phyloP scores from a whole-genome alignment of 768 basidiomycete species.

The Tephrocybe sp. region DNA sequence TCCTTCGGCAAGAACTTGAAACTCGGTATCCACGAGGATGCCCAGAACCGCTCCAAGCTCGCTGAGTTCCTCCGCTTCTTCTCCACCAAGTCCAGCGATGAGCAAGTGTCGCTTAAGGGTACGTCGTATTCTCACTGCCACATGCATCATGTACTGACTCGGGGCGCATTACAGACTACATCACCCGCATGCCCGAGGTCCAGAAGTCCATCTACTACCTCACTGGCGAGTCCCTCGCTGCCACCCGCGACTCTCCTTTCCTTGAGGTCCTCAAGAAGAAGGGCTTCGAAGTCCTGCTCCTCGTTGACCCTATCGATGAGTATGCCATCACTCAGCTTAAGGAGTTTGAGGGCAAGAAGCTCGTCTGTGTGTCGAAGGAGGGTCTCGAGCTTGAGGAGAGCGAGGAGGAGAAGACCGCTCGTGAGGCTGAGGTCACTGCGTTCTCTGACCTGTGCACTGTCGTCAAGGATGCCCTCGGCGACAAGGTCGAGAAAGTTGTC shows the following conservation, averaged over 20 bases:
- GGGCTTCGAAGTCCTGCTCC: slow-evolving; percentile 96
- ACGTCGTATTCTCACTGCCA: slow-evolving; percentile 5
- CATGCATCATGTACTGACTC: background rate
- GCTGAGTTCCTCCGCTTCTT: slow-evolving; percentile 99
- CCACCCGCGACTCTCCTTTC: slow-evolving; percentile 95
- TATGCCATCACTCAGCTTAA: slow-evolving; percentile 98
- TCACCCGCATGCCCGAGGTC: slow-evolving; percentile 98
- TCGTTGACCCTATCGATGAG: slow-evolving; percentile 98
- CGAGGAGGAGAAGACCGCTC: slow-evolving; percentile 91
- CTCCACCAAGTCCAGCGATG: slow-evolving; percentile 92
- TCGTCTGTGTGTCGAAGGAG: slow-evolving; percentile 98
- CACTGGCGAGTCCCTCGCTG: slow-evolving; percentile 94
- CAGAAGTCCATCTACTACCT: slow-evolving; percentile 99
- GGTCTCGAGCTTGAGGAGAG: slow-evolving; percentile 99
- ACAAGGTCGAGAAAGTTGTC: slow-evolving; percentile 99
- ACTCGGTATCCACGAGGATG: slow-evolving; percentile 98
- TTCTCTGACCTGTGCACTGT: slow-evolving; percentile 89
- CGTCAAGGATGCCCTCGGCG: slow-evolving; percentile 98
- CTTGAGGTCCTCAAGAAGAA: slow-evolving; percentile 99
- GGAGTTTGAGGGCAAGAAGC: slow-evolving; percentile 98
- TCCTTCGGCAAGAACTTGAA: slow-evolving; percentile 99
- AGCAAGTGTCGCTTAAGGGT: slow-evolving; percentile 94
- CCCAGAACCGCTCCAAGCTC: slow-evolving; percentile 98
- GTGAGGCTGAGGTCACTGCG: slow-evolving; percentile 82
- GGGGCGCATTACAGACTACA: slow-evolving; percentile 79